These are phyloP conservation scores for Neoboletus brunneissimus DNA, from an alignment of 768 basidiomycete species.

Conservation along the genomic window DNA sequence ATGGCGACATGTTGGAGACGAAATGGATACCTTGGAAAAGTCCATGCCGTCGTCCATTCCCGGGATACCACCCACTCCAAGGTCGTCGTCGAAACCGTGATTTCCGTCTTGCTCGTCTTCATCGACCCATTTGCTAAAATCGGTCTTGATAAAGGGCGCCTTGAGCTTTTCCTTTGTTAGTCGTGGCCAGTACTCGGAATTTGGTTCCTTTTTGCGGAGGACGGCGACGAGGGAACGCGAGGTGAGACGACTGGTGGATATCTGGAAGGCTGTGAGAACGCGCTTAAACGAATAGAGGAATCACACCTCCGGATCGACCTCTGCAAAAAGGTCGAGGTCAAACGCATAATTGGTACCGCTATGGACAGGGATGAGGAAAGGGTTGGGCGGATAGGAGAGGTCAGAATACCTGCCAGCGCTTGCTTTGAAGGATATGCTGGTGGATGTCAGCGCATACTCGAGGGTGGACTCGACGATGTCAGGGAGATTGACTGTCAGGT, in stretches of 20 bases:
- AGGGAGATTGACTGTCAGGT: conserved; percentile 79
- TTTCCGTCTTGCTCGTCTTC: conserved; percentile 92
- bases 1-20: conserved; percentile 1
- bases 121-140: conserved; percentile 94
- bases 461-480: conserved; percentile 61
- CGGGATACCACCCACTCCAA: conserved; percentile 33
- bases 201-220: conserved; percentile 76
- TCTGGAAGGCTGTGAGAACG: conserved; percentile 12
- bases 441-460: conserved; percentile 56
- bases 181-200: conserved; percentile 87
- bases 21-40: conserved; percentile 51
- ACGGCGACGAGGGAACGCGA: conserved; percentile 65
- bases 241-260: conserved; percentile 49
- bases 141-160: conserved; percentile 85
- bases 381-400: not conserved
- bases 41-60: conserved; percentile 46
- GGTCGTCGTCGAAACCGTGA: conserved; percentile 37
- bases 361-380: conserved; percentile 6
- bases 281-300: not conserved
- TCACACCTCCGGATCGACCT: conserved; percentile 71
- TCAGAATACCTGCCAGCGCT: conserved; percentile 56
- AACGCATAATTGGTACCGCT: conserved; percentile 67
- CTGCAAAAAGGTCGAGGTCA: conserved; percentile 69
- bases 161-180: conserved; percentile 86
- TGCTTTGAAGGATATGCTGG: conserved; percentile 62